Conservation (phyloP, 2,329 filamentous ascomycete species). For the Rhinocladiella mackenziei region DNA sequence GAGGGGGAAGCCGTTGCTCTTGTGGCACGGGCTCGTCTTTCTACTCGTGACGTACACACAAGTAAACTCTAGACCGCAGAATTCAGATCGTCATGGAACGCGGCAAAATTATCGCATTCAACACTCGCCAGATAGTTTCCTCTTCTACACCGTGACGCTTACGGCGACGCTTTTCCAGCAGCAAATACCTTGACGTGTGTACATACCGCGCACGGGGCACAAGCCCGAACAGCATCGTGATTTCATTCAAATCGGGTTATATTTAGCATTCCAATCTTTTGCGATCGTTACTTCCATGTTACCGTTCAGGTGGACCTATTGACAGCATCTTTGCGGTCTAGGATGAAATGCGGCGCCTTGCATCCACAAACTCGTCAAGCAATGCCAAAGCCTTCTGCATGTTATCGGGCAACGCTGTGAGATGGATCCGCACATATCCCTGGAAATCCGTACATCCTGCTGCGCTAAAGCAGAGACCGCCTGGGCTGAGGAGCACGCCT, state of each 20-base stretch:
- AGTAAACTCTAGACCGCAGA: conserved; percentile 41
- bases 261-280: no score
- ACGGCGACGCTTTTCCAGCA: no score
- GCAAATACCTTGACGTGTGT: no score
- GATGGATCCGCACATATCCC: conserved; percentile 24
- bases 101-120: background rate
- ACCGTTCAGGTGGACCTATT: no score
- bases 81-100: conserved; percentile 39
- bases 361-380: conserved; percentile 16
- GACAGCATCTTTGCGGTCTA: background rate
- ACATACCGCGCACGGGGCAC: no score
- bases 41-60: conserved; percentile 46
- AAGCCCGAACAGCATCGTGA: no score
- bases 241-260: no score
- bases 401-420: conserved; percentile 15
- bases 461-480: conserved; percentile 66
- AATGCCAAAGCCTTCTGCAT: conserved; percentile 15
- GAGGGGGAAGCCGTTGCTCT: conserved; percentile 50
- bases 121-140: background rate
- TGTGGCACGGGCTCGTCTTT: conserved; percentile 48
- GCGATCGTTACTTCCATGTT: no score
- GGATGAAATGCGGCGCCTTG: background rate
- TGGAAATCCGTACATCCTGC: conserved; percentile 10
- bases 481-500: conserved; percentile 72
- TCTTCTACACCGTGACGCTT: no score